Percentiles rank a stretch among this genome's conserved stretches.
These are phyloP conservation scores for Castanea crenata DNA, from an alignment of 306 rosid genomes.

Conservation along the genomic window DNA sequence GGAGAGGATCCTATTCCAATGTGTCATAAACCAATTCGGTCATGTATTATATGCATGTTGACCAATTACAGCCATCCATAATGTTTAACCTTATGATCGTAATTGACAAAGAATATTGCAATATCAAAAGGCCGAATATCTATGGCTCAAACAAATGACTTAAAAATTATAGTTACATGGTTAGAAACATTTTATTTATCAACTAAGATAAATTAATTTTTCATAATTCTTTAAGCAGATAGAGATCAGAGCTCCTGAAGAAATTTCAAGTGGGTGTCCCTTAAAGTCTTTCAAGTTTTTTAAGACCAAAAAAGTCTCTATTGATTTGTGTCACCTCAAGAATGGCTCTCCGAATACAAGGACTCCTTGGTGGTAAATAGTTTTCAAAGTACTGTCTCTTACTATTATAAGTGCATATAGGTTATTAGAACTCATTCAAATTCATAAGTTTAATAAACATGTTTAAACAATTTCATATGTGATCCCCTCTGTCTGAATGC, in stretches of 20 bases:
- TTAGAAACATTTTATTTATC: background rate
- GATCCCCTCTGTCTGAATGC: no score
- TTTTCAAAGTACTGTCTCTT: background rate
- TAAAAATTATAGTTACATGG: background rate
- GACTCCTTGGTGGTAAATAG: slow-evolving; percentile 84
- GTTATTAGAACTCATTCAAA: no score
- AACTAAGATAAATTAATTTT: background rate
- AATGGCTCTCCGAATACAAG: slow-evolving; percentile 51
- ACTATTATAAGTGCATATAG: no score
- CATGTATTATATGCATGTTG: background rate
- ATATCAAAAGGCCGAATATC: no score
- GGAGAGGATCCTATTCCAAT: no score
- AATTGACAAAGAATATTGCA: background rate
- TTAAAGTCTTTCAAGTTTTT: slow-evolving; percentile 63
- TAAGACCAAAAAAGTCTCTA: slow-evolving; percentile 48
- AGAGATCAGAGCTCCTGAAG: slow-evolving; percentile 52
- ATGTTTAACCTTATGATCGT: background rate
- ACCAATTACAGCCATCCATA: background rate
- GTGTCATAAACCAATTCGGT: background rate
- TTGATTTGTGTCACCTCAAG: slow-evolving; percentile 35
- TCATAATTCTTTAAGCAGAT: slow-evolving; percentile 33
- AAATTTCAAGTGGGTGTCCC: slow-evolving; percentile 58
- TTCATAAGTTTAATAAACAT: no score
- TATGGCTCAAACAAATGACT: no score
- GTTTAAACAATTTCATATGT: no score